Evolutionary conservation across 2,329 filamentous ascomycete species (phyloP).

Genomic region (Endothia cerciana): DNA sequence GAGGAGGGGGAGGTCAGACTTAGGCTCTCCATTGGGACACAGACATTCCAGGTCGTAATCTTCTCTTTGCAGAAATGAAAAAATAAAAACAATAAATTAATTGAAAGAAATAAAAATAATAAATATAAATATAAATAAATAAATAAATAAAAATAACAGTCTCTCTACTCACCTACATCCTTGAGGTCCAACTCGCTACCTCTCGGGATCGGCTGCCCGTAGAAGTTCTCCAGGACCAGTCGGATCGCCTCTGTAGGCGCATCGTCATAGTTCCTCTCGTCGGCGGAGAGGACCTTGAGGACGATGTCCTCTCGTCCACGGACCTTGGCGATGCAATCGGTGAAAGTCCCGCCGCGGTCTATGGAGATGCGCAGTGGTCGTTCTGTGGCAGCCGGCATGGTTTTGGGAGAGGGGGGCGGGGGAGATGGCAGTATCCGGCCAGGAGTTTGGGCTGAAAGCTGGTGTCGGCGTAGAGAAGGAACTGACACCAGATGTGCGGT

Average conservation of each 20-base stretch:
- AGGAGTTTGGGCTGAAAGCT: not conserved
- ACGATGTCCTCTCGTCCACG: constrained; percentile 61
- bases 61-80: not conserved
- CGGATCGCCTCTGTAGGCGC: constrained; percentile 64
- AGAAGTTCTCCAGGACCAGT: constrained; percentile 28
- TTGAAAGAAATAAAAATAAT: too few species aligned
- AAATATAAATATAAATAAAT: not conserved
- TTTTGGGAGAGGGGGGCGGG: too few species aligned
- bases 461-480: not conserved
- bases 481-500: too few species aligned
- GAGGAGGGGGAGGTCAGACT: not conserved
- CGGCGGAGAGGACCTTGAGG: constrained; percentile 69
- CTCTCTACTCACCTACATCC: constrained; percentile 7
- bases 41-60: not conserved
- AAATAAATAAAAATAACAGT: not conserved
- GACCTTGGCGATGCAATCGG: constrained; percentile 17
- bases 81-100: too few species aligned
- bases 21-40: not conserved
- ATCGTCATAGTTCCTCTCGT: constrained; percentile 69
- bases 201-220: constrained; percentile 28
- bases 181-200: constrained; percentile 11
- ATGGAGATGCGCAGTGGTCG: constrained; percentile 1
- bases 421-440: not conserved
- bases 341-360: constrained; percentile 21
- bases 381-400: not conserved